Evolutionary conservation across 805 yeast species (phyloP).

Genomic region (Babjeviella inositovora): DNA sequence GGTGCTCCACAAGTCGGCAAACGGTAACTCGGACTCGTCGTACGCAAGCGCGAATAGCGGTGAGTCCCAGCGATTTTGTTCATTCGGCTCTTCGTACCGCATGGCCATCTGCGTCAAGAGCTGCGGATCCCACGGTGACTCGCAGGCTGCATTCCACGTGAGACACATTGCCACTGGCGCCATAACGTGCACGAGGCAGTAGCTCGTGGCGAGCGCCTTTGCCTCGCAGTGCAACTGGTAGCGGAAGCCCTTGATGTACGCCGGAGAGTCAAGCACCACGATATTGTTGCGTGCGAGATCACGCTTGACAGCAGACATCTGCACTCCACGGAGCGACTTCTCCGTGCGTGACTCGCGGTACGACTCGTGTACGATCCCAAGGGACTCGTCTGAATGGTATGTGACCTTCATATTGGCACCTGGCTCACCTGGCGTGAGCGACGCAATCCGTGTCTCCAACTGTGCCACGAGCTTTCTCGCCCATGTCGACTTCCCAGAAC

Average conservation of each 20-base stretch:
- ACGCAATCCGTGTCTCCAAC: slow-evolving; percentile 28
- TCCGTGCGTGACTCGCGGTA: slow-evolving; percentile 66
- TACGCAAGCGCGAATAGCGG: slow-evolving; percentile 64
- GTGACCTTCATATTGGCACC: slow-evolving; percentile 45
- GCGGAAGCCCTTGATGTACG: slow-evolving; percentile 89
- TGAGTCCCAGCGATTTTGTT: slow-evolving; percentile 81
- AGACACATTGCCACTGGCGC: slow-evolving; percentile 46
- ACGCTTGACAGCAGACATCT: slow-evolving; percentile 80
- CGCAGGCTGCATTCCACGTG: slow-evolving; percentile 36
- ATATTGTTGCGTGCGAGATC: slow-evolving; percentile 52
- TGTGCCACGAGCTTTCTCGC: slow-evolving; percentile 36
- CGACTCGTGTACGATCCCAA: slow-evolving; percentile 54
- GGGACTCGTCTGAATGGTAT: slow-evolving; percentile 60
- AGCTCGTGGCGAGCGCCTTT: slow-evolving; percentile 66
- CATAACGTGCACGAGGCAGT: slow-evolving; percentile 69
- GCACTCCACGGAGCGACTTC: slow-evolving; percentile 68
- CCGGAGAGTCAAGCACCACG: slow-evolving; percentile 74
- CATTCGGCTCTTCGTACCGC: slow-evolving; percentile 90
- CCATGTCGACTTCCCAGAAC: slow-evolving; percentile 69
- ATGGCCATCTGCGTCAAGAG: slow-evolving; percentile 54
- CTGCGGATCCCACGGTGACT: slow-evolving; percentile 45
- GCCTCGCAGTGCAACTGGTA: slow-evolving; percentile 93
- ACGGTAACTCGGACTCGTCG: slow-evolving; percentile 37
- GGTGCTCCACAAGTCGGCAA: slow-evolving; percentile 53
- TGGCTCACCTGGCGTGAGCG: slow-evolving; percentile 20